Evolutionary conservation across 2,329 filamentous ascomycete species (phyloP).

Genomic region (Diplodia scrobiculata): DNA sequence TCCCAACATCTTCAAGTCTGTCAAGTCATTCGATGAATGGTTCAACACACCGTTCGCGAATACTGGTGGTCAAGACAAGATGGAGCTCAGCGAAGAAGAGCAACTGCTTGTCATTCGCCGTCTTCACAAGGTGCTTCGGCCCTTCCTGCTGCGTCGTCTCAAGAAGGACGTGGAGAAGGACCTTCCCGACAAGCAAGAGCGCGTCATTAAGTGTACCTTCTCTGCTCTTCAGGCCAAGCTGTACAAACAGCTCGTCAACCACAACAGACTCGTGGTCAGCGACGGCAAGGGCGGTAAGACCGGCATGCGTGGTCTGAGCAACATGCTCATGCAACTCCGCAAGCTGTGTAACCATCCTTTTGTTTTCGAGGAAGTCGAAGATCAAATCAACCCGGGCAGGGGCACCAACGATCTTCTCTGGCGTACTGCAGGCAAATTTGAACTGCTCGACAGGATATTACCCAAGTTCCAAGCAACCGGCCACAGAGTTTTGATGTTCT

Average conservation of each 20-base stretch:
- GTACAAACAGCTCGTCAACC: slow-evolving; percentile 95
- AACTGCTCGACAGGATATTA: slow-evolving; percentile 85
- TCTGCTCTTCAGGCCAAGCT: slow-evolving; percentile 89
- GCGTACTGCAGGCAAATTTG: slow-evolving; percentile 96
- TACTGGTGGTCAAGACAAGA: slow-evolving; percentile 95
- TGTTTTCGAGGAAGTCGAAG: slow-evolving; percentile 96
- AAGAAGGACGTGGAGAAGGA: slow-evolving; percentile 99
- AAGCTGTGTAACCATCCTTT: slow-evolving; percentile 99
- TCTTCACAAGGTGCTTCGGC: slow-evolving; percentile 94
- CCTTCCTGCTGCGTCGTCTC: slow-evolving; percentile 94
- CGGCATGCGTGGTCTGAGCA: slow-evolving; percentile 89
- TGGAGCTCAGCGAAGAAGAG: slow-evolving; percentile 99
- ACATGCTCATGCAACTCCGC: slow-evolving; percentile 99
- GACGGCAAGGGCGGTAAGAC: slow-evolving; percentile 96
- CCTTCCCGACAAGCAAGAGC: slow-evolving; percentile 96
- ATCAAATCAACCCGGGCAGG: slow-evolving; percentile 90
- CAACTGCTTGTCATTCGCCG: slow-evolving; percentile 96
- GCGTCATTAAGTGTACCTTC: slow-evolving; percentile 99
- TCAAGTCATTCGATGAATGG: slow-evolving; percentile 99
- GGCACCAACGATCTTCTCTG: slow-evolving; percentile 91
- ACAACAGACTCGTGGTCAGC: slow-evolving; percentile 91
- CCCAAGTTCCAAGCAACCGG: slow-evolving; percentile 90
- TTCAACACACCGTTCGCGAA: slow-evolving; percentile 99
- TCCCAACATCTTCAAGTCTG: slow-evolving; percentile 98
- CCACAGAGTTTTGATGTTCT: slow-evolving; percentile 98